phyloP scores from a whole-genome alignment of 2,329 filamentous ascomycete species.

The Fonsecaea monophora region DNA sequence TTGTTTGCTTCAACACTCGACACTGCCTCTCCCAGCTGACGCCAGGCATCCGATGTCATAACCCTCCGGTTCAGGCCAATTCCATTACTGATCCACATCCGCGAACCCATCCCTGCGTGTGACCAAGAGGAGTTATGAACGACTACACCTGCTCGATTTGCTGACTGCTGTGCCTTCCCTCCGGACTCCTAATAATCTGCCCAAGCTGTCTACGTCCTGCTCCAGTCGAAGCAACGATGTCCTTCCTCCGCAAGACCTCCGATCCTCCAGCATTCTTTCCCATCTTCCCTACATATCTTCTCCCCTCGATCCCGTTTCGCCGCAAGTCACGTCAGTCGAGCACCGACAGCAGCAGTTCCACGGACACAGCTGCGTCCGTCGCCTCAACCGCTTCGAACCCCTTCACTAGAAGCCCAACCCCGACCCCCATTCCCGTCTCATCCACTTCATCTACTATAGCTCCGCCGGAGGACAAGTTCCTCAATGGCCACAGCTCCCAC shows the following conservation, averaged over 20 bases:
- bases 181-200: background rate
- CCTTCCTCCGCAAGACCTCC: slow-evolving; percentile 37
- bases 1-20: background rate
- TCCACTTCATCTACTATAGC: slow-evolving; percentile 27
- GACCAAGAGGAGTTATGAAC: slow-evolving; percentile 5
- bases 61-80: background rate
- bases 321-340: slow-evolving; percentile 48
- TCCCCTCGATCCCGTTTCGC: slow-evolving; percentile 58
- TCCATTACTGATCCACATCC: slow-evolving; percentile 31
- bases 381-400: slow-evolving; percentile 38
- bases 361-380: slow-evolving; percentile 43
- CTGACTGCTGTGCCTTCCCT: slow-evolving; percentile 2
- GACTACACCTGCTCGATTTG: background rate
- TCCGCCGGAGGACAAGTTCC: slow-evolving; percentile 47
- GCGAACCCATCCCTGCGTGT: slow-evolving; percentile 13
- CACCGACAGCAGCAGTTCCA: slow-evolving; percentile 47
- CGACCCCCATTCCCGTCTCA: slow-evolving; percentile 30
- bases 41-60: slow-evolving; percentile 7
- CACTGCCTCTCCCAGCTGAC: background rate
- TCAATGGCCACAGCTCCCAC: slow-evolving; percentile 59
- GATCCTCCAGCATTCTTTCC: slow-evolving; percentile 42
- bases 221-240: slow-evolving; percentile 24
- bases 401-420: slow-evolving; percentile 34
- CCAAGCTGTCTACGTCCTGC: slow-evolving; percentile 1
- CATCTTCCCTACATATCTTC: slow-evolving; percentile 60